Conservation (phyloP, 2,329 filamentous ascomycete species). For the Xylariomycetidae sp. region DNA sequence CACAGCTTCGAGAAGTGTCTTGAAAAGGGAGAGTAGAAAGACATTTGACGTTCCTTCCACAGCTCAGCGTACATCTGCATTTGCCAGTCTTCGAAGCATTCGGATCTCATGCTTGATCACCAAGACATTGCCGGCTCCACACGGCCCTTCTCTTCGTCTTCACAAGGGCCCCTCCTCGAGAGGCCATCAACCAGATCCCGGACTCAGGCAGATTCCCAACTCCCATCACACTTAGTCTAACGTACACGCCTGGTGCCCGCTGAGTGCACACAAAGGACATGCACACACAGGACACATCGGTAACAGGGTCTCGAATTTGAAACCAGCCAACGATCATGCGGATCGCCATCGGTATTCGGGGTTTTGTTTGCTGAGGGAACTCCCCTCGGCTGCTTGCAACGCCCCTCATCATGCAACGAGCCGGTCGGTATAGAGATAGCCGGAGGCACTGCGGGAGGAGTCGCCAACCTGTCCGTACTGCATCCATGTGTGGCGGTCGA, state of each 20-base stretch:
- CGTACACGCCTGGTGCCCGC: constrained; percentile 47
- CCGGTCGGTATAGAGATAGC: constrained; percentile 20
- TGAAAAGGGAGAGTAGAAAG: too few relatives aligned
- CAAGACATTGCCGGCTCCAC: constrained; percentile 33
- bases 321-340: constrained; percentile 10
- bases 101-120: constrained; percentile 48
- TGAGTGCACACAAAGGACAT: constrained; percentile 47
- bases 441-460: too few relatives aligned
- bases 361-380: background rate
- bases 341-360: background rate
- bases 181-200: constrained; percentile 42
- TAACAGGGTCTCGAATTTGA: constrained; percentile 44
- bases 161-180: too few relatives aligned
- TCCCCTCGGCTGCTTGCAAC: constrained; percentile 11
- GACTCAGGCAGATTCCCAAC: constrained; percentile 45
- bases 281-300: constrained; percentile 40
- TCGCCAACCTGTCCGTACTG: too few relatives aligned
- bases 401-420: constrained; percentile 44
- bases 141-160: too few relatives aligned
- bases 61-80: background rate
- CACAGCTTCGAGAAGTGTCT: too few relatives aligned
- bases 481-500: too few relatives aligned
- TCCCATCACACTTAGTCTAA: constrained; percentile 42
- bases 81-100: constrained; percentile 30
- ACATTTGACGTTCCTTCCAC: background rate